Conservation (phyloP, 1,284 basidiomycete species). For the Termitomyces sp. region DNA sequence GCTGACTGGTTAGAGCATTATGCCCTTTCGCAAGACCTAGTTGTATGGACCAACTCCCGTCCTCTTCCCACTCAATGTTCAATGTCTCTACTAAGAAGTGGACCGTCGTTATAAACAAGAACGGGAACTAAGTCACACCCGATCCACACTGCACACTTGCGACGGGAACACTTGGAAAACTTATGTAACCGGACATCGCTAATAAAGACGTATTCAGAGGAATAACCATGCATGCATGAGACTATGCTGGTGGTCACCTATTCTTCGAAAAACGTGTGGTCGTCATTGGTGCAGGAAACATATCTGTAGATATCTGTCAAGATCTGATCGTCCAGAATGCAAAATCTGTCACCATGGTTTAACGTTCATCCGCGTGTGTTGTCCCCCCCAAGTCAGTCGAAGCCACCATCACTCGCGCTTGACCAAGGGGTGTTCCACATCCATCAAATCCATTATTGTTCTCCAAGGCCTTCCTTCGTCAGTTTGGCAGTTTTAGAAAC, state of each 20-base stretch:
- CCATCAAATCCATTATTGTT: constrained; percentile 36
- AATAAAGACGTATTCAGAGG: constrained; percentile 27
- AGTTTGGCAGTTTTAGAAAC: constrained; percentile 22
- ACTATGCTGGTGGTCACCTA: constrained; percentile 23
- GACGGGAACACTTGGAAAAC: constrained; percentile 30
- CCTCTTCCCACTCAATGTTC: constrained; percentile 24
- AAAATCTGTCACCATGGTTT: constrained; percentile 33
- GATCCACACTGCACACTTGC: constrained; percentile 34
- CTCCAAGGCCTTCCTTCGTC: constrained; percentile 29
- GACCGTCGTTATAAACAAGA: constrained; percentile 26
- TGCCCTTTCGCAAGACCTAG: constrained; percentile 29
- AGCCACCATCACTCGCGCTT: constrained; percentile 23
- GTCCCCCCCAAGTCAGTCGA: constrained; percentile 26
- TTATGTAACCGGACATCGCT: constrained; percentile 24
- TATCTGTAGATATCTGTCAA: constrained; percentile 33
- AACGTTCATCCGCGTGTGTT: constrained; percentile 35
- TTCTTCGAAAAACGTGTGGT: constrained; percentile 31
- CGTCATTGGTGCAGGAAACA: constrained; percentile 37
- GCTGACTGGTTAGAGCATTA: constrained; percentile 37
- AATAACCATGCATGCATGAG: constrained; percentile 24
- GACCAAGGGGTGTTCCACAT: constrained; percentile 42
- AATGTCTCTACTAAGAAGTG: constrained; percentile 26
- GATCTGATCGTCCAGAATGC: constrained; percentile 29
- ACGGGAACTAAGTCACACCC: constrained; percentile 23
- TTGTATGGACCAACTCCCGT: constrained; percentile 30